Evolutionary conservation across 345 rosid species (phyloP).

Genomic region (Citrus sinensis): DNA sequence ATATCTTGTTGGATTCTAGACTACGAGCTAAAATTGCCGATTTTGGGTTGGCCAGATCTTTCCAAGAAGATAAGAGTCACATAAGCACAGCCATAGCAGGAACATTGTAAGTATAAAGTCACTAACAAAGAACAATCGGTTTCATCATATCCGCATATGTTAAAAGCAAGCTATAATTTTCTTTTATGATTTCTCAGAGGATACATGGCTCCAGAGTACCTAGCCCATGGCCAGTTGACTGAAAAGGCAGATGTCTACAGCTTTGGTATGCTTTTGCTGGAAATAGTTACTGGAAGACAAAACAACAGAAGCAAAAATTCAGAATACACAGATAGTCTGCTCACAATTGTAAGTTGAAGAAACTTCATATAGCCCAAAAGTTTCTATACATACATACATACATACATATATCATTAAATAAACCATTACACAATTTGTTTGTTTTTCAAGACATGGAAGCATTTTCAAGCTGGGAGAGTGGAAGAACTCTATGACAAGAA

Average conservation of each 20-base stretch:
- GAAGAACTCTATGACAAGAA: constrained; percentile 77
- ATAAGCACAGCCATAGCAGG: constrained; percentile 98
- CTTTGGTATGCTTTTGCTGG: constrained; percentile 81
- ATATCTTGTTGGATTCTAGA: constrained; percentile 70
- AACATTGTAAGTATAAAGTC: constrained; percentile 58
- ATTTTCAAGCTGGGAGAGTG: constrained; percentile 58
- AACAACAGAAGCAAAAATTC: constrained; percentile 67
- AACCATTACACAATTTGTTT: constrained; percentile 4
- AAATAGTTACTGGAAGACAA: constrained; percentile 75
- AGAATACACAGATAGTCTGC: constrained; percentile 79
- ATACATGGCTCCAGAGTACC: constrained; percentile 95
- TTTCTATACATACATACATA: not conserved
- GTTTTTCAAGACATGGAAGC: constrained; percentile 57
- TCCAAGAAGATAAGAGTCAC: constrained; percentile 87
- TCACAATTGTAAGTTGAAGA: constrained; percentile 54
- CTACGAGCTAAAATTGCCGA: constrained; percentile 92
- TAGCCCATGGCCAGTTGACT: constrained; percentile 86
- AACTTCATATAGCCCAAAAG: not conserved
- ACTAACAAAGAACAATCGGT: not conserved
- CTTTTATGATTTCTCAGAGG: constrained; percentile 50
- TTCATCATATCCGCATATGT: not conserved
- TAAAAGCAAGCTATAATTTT: not conserved
- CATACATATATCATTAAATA: not conserved
- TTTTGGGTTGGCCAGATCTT: constrained; percentile 91
- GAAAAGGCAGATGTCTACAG: constrained; percentile 92